phyloP scores from a whole-genome alignment of 257 asterid genomes.

The Solanum ossicruentum region DNA sequence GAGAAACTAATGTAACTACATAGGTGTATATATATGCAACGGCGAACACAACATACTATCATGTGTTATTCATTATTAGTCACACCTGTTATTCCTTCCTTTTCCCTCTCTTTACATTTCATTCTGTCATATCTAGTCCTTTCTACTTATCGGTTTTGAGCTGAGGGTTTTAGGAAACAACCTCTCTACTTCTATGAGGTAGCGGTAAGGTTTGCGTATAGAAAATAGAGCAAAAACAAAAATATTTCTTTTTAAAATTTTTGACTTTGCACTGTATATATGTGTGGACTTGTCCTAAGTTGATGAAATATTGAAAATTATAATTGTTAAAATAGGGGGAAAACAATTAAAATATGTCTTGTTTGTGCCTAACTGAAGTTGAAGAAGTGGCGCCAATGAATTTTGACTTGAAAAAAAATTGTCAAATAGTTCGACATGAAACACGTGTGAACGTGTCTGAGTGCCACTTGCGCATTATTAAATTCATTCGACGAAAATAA shows the following conservation, averaged over 20 bases:
- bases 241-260: neutral
- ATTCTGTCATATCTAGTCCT: too few species aligned
- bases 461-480: conserved; percentile 9
- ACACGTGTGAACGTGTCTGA: conserved; percentile 32
- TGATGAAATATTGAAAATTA: neutral
- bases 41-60: too few species aligned
- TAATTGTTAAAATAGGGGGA: neutral
- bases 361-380: conserved; percentile 63
- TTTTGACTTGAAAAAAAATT: conserved; percentile 25
- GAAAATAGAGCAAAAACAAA: too few species aligned
- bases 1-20: neutral
- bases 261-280: neutral
- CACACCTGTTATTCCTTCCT: too few species aligned
- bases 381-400: conserved; percentile 45
- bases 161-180: too few species aligned
- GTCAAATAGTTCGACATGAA: conserved; percentile 5
- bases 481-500: neutral
- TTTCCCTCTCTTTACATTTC: too few species aligned
- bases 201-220: too few species aligned
- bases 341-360: neutral
- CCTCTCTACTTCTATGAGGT: too few species aligned
- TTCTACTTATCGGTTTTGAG: too few species aligned
- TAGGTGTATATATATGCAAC: neutral
- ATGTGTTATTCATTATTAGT: too few species aligned
- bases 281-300: neutral